Evolutionary conservation across 2,329 filamentous ascomycete species (phyloP).

Genomic region (Penicillium vulpinum): DNA sequence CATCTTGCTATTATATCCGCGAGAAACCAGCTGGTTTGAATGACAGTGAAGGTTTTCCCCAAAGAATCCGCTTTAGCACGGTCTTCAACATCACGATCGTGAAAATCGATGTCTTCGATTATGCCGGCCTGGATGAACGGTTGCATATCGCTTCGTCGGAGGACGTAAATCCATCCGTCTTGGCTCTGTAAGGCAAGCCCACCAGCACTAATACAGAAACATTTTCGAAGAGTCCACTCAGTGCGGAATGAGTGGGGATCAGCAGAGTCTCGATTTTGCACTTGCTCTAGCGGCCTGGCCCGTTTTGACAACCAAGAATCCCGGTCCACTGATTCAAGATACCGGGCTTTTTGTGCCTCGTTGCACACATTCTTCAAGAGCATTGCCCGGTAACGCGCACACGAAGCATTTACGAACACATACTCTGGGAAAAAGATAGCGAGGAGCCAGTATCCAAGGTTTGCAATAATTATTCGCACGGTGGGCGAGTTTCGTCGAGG

Average conservation of each 20-base stretch:
- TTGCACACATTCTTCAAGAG: neutral
- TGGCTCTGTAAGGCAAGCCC: conserved; percentile 5
- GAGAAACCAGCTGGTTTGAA: conserved; percentile 14
- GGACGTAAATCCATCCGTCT: conserved; percentile 9
- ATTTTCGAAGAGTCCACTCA: neutral
- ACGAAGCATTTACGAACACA: neutral
- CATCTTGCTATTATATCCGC: conserved; percentile 12
- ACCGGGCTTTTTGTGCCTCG: neutral
- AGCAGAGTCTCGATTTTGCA: neutral
- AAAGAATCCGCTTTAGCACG: conserved; percentile 18
- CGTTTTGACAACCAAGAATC: neutral
- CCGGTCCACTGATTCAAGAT: neutral
- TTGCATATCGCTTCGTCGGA: conserved; percentile 4
- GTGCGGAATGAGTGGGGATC: neutral
- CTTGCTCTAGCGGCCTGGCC: neutral
- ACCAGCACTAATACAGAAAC: neutral
- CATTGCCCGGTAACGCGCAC: neutral
- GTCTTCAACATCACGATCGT: conserved; percentile 14
- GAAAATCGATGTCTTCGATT: neutral
- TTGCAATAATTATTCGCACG: neutral
- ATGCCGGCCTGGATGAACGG: conserved; percentile 12
- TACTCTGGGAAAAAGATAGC: neutral
- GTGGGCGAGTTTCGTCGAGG: neutral
- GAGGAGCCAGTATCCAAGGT: neutral
- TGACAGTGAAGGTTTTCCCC: conserved; percentile 13